A percentile compares a stretch with the other conserved stretches of the same genome.
These are phyloP conservation scores for Candolleomyces eurysporus DNA, from an alignment of 768 basidiomycete genomes.

Conservation along the genomic window DNA sequence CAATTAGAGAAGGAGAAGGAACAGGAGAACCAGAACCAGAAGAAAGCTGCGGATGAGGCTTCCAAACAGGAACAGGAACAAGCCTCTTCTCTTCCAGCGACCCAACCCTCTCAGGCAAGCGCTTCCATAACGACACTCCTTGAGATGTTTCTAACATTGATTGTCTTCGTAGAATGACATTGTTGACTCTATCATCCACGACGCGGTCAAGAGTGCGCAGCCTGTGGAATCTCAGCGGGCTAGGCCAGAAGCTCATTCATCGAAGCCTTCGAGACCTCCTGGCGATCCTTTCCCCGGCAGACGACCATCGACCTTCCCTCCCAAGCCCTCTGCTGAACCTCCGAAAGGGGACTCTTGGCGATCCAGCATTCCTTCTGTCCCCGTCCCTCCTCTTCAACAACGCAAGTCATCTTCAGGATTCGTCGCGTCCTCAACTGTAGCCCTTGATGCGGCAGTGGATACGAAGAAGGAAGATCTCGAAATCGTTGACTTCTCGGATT, in stretches of 20 bases:
- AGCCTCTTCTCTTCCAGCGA: neutral
- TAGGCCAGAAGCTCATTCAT: neutral
- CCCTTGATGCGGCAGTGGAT: conserved; percentile 45
- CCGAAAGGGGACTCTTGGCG: conserved; percentile 65
- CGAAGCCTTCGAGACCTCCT: neutral
- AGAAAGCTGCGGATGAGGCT: conserved; percentile 10
- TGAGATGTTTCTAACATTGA: conserved; percentile 1
- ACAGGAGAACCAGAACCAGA: conserved; percentile 22
- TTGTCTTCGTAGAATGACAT: conserved; percentile 36
- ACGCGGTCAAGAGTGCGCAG: conserved; percentile 33
- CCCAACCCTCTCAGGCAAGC: conserved; percentile 14
- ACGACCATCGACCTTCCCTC: neutral
- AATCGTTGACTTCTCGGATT: conserved; percentile 77
- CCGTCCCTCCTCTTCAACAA: conserved; percentile 32
- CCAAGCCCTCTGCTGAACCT: neutral
- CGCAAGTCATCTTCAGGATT: conserved; percentile 25
- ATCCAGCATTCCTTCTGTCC: conserved; percentile 34
- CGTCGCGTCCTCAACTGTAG: conserved; percentile 32
- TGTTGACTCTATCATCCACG: conserved; percentile 39
- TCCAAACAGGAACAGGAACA: neutral
- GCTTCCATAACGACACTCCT: neutral
- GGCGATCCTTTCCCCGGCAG: conserved; percentile 17
- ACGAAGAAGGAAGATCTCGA: conserved; percentile 63
- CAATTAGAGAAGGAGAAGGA: conserved; percentile 34
- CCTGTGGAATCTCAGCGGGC: neutral